Percentiles rank a stretch among this genome's conserved stretches.
These are phyloP conservation scores for Rhodotorula babjevae DNA, from an alignment of 768 basidiomycete species.

Conservation along the genomic window DNA sequence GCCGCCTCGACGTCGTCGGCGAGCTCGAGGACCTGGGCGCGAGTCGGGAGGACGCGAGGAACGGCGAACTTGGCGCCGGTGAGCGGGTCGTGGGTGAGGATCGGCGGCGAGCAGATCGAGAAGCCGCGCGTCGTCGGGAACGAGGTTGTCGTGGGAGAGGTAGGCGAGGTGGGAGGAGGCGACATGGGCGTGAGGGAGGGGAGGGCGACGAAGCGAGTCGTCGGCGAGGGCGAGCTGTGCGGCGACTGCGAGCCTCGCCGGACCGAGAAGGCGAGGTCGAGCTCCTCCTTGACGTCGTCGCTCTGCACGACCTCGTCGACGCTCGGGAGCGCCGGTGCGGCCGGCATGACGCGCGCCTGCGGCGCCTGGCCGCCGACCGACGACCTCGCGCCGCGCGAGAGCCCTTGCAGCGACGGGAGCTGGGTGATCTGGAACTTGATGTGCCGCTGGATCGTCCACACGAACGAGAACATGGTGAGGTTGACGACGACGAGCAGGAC, in stretches of 20 bases:
- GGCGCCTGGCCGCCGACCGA: background rate
- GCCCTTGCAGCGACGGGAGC: background rate
- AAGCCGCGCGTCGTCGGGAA: background rate
- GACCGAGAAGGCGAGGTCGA: background rate
- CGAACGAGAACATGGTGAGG: background rate
- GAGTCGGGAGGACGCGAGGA: background rate
- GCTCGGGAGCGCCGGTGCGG: too few relatives aligned
- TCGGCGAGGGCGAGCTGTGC: background rate
- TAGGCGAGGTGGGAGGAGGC: background rate
- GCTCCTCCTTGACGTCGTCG: background rate
- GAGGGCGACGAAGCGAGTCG: background rate
- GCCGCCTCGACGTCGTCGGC: background rate
- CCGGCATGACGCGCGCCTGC: too few relatives aligned
- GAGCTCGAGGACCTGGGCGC: background rate
- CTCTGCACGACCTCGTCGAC: background rate
- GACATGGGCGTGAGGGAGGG: background rate
- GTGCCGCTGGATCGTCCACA: background rate
- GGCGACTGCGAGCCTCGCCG: background rate
- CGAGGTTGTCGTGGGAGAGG: background rate
- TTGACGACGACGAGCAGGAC: slow-evolving; percentile 2
- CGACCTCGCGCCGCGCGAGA: background rate
- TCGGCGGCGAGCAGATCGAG: background rate
- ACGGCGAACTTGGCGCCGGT: background rate
- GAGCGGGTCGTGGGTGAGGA: background rate
- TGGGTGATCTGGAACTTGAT: background rate